Evolutionary conservation across 345 rosid species (phyloP), one percentile per base, ranked within the genome.

Genomic region (Ricinus communis): DNA sequence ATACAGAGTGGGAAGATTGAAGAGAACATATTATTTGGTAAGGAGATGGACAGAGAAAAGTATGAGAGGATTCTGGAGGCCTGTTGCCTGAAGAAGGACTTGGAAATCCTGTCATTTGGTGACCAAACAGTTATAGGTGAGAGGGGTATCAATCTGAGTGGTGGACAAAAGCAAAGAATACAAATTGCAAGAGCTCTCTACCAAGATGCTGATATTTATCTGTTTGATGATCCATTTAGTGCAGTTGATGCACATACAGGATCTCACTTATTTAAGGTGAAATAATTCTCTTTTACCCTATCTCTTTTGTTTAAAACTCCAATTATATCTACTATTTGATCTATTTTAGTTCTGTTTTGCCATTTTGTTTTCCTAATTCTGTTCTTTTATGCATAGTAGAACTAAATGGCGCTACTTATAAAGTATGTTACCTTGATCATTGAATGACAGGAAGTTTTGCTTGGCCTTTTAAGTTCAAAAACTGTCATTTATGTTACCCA

Each of bases 401-500:
- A 16, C 6, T 55, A 6, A 24, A 40, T 11, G 31, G n/a, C 18
- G 11, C 36, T 60, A 45, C 45, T 71, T 14, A 41, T 64, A 43
- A 45, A 54, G 5, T 16, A 38, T 74, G 0, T 25, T 41, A 47
- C 12, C 43, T 71, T 51, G 38, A 50, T 60, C 40, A 47, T 53
- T 51, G 51, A 13, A 31, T 57, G 54, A 62, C 80, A 88, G 93
- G 87, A 88, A 75, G 87, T 85, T 51, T 71, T 89, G 59, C 71
- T 89, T 24, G 89, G 87, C 13, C 79, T 77, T 41, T 67, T 85
- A 75, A 78, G 71, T 30, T 28, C 80, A 52, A 89, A 84, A 74
- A 87, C 91, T 45, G 90, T 87, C 43, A 65, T 87, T 22, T 89
- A 84, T 68, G 91, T 87, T 33, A 87, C 93, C 69, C 93, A 86